Base-by-base conservation (phyloP, 108 stramenopile genomes). In the Cylindrotheca fusiformis region DNA sequence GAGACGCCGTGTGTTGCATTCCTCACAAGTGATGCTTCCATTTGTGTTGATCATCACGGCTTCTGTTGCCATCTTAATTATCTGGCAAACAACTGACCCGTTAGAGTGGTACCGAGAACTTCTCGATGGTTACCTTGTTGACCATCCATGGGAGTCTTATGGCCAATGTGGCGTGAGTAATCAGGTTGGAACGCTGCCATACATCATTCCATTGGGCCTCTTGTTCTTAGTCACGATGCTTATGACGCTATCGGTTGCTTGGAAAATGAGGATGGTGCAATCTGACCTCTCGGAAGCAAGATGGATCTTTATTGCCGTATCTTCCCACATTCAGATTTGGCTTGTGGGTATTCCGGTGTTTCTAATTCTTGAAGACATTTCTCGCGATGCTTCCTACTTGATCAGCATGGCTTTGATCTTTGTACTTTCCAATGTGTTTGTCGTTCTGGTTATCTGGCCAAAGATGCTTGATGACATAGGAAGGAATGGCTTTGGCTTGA, bases 261-360 rank as follows among this genome's bases (percentile, higher is more conserved):
- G 69, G 69, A 70, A 58, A 51, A 31, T 50, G 26, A 62, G 28
- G 41, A 61, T 63, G 6, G 61, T 70, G 1, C 61, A 70, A 19
- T 21, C 48, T 1, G 69, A 62, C 4, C 53, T 63, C 1, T 56
- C 56, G 5, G 69, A 70, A 27, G 50, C 60, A 19, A 19, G 46
- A 17, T 70, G 47, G 56, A 54, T 56, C 51, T 70, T 70, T 52
- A 46, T 63, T 24, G 61, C 8, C 6, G 50, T 70, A 48, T 70
- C 63, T 29, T 33, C 61, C 0, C 69, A 70, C 27, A n/a, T 70
- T 3, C 52, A 70, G 22, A 41, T 62, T 2, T 50, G 41, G 61
- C 44, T 53, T 12, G 47, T 70, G 53, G 60, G 61, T 21, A 70
- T 70, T 36, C 69, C 69, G 10, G 21, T 70, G 5, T 61, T 23